Base-by-base conservation (phyloP, 257 asterid genomes). In the Forsythia suspensa region DNA sequence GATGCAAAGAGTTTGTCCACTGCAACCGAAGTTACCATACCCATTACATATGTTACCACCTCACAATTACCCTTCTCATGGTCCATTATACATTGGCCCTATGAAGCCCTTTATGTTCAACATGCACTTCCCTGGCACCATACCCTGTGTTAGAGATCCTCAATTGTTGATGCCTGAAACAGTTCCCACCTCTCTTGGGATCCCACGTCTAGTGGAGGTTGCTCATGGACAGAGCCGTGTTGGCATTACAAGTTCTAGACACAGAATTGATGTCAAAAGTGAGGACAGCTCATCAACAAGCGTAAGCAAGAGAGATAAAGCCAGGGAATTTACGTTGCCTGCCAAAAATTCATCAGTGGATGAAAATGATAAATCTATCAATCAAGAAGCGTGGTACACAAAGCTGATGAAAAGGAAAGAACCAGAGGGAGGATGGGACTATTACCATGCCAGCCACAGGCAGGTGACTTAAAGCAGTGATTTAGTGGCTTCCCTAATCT, bases 381-480 rank as follows among this genome's bases (percentile, higher is more conserved):
- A 82, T 24, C 85, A 76, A 67, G 86, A 79, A 73, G 71, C 81
- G 69, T 81, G 88, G 89, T 77, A 72, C 15, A 75, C 81, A n/a
- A 63, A 82, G 16, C 77, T 86, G n/a, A 63, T 71, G 77, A 89
- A 89, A 79, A 83, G 93, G 83, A 89, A 88, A 82, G 92, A 87
- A 21, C 86, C 93, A 0, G 93, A 84, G 76, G 91, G 91, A 70
- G 91, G 93, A 70, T 77, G 79, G 20, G 85, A 81, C 13, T 68
- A 66, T 71, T 84, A 57, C 74, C 89, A 86, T 76, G 87, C 80
- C 51, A 85, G 86, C 77, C 77, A 85, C 78, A 82, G 83, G 80
- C 83, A 86, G 83, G 77, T 77, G 74, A 81, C 73, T 46, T 85
- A 80, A 81, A 75, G 81, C 67, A 42, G 13, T 55, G 75, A 73